Evolutionary conservation across 2,329 filamentous ascomycete genomes (phyloP), one percentile per base, ranked within the genome.

Genomic region (Samsoniella hepiali): DNA sequence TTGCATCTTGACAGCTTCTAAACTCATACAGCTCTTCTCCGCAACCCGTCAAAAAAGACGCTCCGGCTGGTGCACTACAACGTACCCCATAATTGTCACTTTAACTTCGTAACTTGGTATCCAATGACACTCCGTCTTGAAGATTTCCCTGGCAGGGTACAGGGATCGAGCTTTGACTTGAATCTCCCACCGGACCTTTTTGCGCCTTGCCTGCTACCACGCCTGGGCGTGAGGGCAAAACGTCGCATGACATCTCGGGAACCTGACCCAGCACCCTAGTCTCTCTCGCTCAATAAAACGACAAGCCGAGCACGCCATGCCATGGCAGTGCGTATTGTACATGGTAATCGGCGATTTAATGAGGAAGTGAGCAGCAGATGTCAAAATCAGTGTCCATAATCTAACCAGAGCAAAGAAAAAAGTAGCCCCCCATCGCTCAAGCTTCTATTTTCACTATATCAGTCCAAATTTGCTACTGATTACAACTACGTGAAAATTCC

Each of bases 31-130:
- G 47, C 15, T 29, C 8, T 27, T 61, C 38, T 61, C 58, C 58
- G 58, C 38, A 61, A 61, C 49, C 54, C 49, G 49, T 61, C 58
- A 61, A 61, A 34, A 44, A 31, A 27, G 17, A 31, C 36, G 27
- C 10, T 38, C 27, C 32, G 36, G 27, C 22, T 38, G 38, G 22
- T 27, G n/a, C 22, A 11, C 13, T 53, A n/a, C 36, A 36, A 17
- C 38, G 22, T 36, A 45, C 58, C 58, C 58, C 58, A 61, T 54
- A 44, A 53, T 53, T 54, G 17, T 3, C 58, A 54, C 29, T 61
- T 54, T 10, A 61, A 45, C 45, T 59, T 61, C 44, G 36, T 10
- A 22, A 9, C 36, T 44, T 44, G 58, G 49, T 29, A 38, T 44
- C 38, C 49, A 54, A 44, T n/a, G 11, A 9, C 22, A 8, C 29